Conservation (phyloP, 345 rosid genomes). For the Pistacia vera region DNA sequence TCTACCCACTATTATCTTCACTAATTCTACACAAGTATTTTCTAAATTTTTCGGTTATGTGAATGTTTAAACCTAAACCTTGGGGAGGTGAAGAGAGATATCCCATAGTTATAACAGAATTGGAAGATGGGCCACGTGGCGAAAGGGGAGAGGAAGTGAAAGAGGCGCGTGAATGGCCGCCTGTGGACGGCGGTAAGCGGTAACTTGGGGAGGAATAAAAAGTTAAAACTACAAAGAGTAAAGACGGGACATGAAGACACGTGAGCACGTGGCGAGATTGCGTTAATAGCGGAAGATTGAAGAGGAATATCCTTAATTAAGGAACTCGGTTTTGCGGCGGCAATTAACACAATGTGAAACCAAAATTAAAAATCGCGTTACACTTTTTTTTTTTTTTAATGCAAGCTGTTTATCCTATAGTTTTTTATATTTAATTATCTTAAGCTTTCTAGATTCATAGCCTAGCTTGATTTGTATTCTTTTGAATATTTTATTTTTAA, state of each 20-base stretch:
- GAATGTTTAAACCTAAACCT: too few species aligned
- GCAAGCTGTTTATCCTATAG: too few species aligned
- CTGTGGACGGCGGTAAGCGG: slow-evolving; percentile 28
- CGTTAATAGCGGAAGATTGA: slow-evolving; percentile 24
- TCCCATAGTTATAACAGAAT: background rate
- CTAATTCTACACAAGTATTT: too few species aligned
- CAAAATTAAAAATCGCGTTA: too few species aligned
- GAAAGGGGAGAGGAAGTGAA: slow-evolving; percentile 6
- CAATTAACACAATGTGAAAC: background rate
- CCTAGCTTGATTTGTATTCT: too few species aligned
- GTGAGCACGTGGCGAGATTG: slow-evolving; percentile 45
- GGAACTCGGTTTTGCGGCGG: slow-evolving; percentile 7
- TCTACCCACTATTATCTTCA: too few species aligned
- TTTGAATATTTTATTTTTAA: too few species aligned
- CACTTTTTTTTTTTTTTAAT: too few species aligned
- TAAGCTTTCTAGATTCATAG: too few species aligned
- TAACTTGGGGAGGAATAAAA: background rate
- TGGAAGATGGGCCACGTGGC: slow-evolving; percentile 36
- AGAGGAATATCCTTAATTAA: background rate
- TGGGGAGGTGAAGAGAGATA: too few species aligned
- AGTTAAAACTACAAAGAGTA: background rate
- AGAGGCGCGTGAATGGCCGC: slow-evolving; percentile 25
- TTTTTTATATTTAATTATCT: too few species aligned
- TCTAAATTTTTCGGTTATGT: too few species aligned
- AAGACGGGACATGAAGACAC: slow-evolving; percentile 40